phyloP scores from a whole-genome alignment of 768 basidiomycete species.

The Dacryopinax spathularia region DNA sequence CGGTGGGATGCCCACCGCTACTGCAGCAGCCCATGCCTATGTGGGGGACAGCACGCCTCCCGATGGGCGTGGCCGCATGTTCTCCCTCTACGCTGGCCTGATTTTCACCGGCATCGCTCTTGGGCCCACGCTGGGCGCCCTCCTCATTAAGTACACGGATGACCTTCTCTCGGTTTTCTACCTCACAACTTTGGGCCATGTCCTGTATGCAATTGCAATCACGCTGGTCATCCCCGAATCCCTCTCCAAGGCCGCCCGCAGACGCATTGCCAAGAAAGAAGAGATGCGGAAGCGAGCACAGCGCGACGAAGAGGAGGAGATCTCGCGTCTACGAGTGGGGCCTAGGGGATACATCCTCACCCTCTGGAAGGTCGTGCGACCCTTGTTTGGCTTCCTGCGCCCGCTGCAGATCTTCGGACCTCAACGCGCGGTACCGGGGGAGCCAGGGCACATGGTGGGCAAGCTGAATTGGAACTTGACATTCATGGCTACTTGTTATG shows the following conservation, averaged over 20 bases:
- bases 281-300: not conserved
- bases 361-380: conserved; percentile 26
- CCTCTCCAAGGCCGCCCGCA: conserved; percentile 37
- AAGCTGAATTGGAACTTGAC: conserved; percentile 52
- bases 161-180: conserved; percentile 57
- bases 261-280: conserved; percentile 26
- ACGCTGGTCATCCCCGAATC: conserved; percentile 67
- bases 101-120: conserved; percentile 59
- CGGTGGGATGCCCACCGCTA: conserved; percentile 43
- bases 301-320: not conserved
- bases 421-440: conserved; percentile 9
- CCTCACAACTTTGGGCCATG: conserved; percentile 37
- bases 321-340: not conserved
- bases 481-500: conserved; percentile 40
- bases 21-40: conserved; percentile 49
- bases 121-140: conserved; percentile 58
- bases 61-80: conserved; percentile 40
- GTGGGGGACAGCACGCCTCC: conserved; percentile 51
- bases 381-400: conserved; percentile 47
- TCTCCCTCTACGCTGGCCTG: conserved; percentile 53
- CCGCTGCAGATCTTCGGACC: conserved; percentile 59
- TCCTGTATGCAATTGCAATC: conserved; percentile 35
- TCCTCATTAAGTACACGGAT: conserved; percentile 46
- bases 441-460: conserved; percentile 20
- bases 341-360: not conserved